A percentile compares a stretch with the other conserved stretches of the same genome.
Conservation (phyloP, 2,329 filamentous ascomycete species). For the Aureobasidium sp. region DNA sequence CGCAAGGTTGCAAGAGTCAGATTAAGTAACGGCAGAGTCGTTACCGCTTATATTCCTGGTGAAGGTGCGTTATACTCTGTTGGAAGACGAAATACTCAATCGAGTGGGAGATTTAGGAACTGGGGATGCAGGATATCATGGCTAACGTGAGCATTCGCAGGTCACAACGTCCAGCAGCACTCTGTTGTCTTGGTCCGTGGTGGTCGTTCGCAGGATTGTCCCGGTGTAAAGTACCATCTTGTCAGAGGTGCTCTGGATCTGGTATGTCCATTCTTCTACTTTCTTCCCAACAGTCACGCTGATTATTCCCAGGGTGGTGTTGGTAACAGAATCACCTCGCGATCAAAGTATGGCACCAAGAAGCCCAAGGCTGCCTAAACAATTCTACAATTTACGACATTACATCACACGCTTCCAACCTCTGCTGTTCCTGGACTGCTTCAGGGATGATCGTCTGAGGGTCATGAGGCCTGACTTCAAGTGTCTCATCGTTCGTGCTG, state of each 20-base stretch:
- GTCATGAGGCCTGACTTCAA: not conserved
- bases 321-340: slow-evolving; percentile 69
- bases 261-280: slow-evolving; percentile 49
- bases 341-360: slow-evolving; percentile 98
- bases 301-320: slow-evolving; percentile 67
- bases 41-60: slow-evolving; percentile 92
- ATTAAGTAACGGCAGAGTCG: slow-evolving; percentile 75
- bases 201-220: slow-evolving; percentile 91
- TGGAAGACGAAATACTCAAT: not conserved
- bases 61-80: slow-evolving; percentile 53
- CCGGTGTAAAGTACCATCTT: slow-evolving; percentile 92
- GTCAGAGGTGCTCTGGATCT: slow-evolving; percentile 88
- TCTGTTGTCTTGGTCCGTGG: slow-evolving; percentile 94
- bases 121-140: slow-evolving; percentile 1
- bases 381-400: not conserved
- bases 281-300: not conserved
- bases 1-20: slow-evolving; percentile 90
- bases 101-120: not conserved
- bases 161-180: slow-evolving; percentile 98
- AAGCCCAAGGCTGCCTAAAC: slow-evolving; percentile 76
- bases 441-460: not conserved
- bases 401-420: not conserved
- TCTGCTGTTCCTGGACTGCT: not conserved
- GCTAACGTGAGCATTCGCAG: slow-evolving; percentile 31
- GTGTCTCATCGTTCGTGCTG: not conserved